Conservation (phyloP, 176 grass and related monocot species). For the Cocos nucifera region DNA sequence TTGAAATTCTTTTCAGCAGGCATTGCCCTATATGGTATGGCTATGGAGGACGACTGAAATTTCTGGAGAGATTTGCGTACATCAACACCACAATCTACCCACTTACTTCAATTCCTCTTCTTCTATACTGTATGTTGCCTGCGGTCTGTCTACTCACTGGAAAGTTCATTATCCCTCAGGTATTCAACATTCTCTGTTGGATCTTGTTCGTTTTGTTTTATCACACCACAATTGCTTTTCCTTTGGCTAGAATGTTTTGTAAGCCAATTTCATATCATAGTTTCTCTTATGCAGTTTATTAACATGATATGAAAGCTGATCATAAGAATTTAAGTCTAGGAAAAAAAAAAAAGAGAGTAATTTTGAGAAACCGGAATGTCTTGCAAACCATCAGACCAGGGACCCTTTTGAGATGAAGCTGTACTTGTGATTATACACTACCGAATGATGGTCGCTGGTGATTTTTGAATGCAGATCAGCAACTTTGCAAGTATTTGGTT, state of each 20-base stretch:
- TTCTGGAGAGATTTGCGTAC: conserved; percentile 84
- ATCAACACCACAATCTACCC: conserved; percentile 90
- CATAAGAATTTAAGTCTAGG: too few species aligned
- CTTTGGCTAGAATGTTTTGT: too few species aligned
- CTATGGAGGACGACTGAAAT: conserved; percentile 70
- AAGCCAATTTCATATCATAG: too few species aligned
- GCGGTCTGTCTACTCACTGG: conserved; percentile 82
- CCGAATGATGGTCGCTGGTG: neutral
- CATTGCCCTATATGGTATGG: conserved; percentile 95
- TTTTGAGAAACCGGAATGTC: too few species aligned
- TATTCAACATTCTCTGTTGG: conserved; percentile 7
- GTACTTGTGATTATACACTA: too few species aligned
- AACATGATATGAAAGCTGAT: too few species aligned
- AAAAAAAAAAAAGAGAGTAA: too few species aligned
- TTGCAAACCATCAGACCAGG: too few species aligned
- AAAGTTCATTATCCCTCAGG: conserved; percentile 88
- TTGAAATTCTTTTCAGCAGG: conserved; percentile 88
- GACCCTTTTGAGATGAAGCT: too few species aligned
- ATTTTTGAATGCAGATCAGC: conserved; percentile 55
- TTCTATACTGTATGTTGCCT: conserved; percentile 72
- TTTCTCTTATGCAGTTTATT: too few species aligned
- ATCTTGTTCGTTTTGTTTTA: too few species aligned
- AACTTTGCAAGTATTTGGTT: conserved; percentile 82
- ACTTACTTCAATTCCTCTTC: conserved; percentile 65
- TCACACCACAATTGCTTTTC: too few species aligned